Percentiles rank a stretch among this genome's conserved stretches.
Conservation (phyloP, 768 basidiomycete genomes). For the Naganishia onofrii region DNA sequence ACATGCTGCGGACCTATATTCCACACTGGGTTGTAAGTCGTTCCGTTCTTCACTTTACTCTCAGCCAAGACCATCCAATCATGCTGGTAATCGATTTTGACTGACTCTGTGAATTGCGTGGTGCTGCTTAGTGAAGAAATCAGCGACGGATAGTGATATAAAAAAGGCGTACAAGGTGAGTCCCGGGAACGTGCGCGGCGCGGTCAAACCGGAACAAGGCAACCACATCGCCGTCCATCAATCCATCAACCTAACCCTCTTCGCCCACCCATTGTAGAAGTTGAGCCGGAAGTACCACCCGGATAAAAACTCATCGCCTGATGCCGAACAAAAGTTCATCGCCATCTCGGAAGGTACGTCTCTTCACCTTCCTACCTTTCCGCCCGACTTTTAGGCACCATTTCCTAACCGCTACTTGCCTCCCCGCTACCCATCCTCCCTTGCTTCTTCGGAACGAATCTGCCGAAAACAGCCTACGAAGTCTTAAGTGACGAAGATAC, state of each 20-base stretch:
- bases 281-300: conserved; percentile 33
- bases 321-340: conserved; percentile 77
- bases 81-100: not conserved
- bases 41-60: too few species aligned
- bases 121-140: conserved; percentile 20
- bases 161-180: conserved; percentile 29
- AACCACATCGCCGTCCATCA: too few species aligned
- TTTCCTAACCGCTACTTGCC: too few species aligned
- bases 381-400: too few species aligned
- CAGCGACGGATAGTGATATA: conserved; percentile 23
- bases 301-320: conserved; percentile 30
- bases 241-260: not conserved
- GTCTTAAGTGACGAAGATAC: conserved; percentile 73
- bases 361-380: too few species aligned
- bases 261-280: conserved; percentile 15
- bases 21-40: conserved; percentile 8
- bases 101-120: not conserved
- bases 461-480: conserved; percentile 54
- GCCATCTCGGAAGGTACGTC: conserved; percentile 45
- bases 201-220: too few species aligned
- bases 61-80: too few species aligned
- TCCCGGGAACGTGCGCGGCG: too few species aligned
- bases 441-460: too few species aligned
- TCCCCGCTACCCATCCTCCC: too few species aligned
- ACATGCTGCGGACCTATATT: conserved; percentile 13